Conservation (phyloP, 2,329 filamentous ascomycete genomes). For the Pseudogymnoascus sp. region DNA sequence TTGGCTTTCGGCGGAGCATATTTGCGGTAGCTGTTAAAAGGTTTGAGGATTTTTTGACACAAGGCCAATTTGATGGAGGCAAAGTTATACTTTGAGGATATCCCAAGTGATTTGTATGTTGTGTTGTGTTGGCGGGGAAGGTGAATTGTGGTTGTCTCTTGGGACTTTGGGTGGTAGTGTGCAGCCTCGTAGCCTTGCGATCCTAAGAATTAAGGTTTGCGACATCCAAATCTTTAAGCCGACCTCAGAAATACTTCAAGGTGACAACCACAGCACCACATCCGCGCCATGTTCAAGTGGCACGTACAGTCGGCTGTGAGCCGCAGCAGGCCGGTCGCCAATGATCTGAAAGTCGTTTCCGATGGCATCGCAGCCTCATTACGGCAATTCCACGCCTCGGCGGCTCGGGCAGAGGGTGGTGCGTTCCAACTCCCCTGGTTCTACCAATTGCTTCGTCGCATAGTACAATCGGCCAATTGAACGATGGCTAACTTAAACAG, state of each 20-base stretch:
- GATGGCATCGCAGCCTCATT: constrained; percentile 28
- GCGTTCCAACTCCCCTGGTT: not conserved
- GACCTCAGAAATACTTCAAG: constrained; percentile 9
- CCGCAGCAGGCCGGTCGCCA: constrained; percentile 22
- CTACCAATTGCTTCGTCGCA: not conserved
- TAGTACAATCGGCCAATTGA: not conserved
- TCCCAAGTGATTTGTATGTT: not conserved
- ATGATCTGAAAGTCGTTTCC: constrained; percentile 24
- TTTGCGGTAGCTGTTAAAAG: not conserved
- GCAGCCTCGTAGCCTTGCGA: constrained; percentile 4
- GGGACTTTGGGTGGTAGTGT: not conserved
- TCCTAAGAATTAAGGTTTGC: constrained; percentile 5
- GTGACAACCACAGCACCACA: constrained; percentile 11
- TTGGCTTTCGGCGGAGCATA: constrained; percentile 65
- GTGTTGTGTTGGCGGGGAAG: not conserved
- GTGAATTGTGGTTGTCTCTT: not conserved
- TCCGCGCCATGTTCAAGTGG: constrained; percentile 30
- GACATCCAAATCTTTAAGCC: constrained; percentile 7
- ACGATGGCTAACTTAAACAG: not conserved
- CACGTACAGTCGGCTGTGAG: constrained; percentile 29
- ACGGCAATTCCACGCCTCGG: constrained; percentile 28
- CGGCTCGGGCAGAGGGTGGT: constrained; percentile 15
- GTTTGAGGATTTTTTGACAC: not conserved
- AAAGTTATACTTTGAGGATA: not conserved
- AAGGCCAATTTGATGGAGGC: not conserved